Conservation (phyloP, 768 basidiomycete genomes). For the Amanita rimosa region DNA sequence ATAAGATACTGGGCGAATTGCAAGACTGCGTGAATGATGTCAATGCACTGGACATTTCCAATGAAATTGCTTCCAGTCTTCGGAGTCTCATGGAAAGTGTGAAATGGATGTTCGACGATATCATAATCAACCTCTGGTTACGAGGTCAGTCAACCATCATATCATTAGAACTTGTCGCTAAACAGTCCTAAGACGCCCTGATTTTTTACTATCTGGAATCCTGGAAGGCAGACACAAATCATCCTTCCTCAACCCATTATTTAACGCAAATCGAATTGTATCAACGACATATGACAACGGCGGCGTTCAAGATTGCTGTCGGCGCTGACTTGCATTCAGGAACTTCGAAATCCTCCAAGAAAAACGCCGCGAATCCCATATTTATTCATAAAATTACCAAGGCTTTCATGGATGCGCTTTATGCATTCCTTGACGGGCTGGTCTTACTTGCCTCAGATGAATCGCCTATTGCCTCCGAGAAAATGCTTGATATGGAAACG, state of each 20-base stretch:
- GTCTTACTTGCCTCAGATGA: slow-evolving; percentile 71
- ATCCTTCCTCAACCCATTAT: slow-evolving; percentile 62
- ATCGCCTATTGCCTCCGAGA: slow-evolving; percentile 33
- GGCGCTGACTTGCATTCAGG: slow-evolving; percentile 51
- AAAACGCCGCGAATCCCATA: slow-evolving; percentile 48
- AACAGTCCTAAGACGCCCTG: slow-evolving; percentile 52
- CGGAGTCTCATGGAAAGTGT: slow-evolving; percentile 70
- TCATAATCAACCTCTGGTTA: slow-evolving; percentile 70
- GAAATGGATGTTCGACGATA: slow-evolving; percentile 83
- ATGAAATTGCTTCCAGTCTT: slow-evolving; percentile 57
- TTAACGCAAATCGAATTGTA: slow-evolving; percentile 70
- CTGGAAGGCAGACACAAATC: slow-evolving; percentile 60
- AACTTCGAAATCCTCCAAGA: slow-evolving; percentile 37
- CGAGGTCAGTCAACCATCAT: slow-evolving; percentile 42
- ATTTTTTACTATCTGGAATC: slow-evolving; percentile 76
- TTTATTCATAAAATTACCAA: slow-evolving; percentile 69
- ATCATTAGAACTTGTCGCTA: background rate
- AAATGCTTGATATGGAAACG: slow-evolving; percentile 21
- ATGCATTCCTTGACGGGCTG: slow-evolving; percentile 80
- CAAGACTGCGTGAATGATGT: slow-evolving; percentile 81
- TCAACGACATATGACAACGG: slow-evolving; percentile 66
- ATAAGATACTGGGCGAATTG: slow-evolving; percentile 73
- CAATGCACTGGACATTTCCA: slow-evolving; percentile 65
- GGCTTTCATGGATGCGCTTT: slow-evolving; percentile 77
- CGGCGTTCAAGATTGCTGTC: slow-evolving; percentile 72